These are phyloP conservation scores for Ajuga reptans DNA, from an alignment of 305 asterid species.

Conservation along the genomic window DNA sequence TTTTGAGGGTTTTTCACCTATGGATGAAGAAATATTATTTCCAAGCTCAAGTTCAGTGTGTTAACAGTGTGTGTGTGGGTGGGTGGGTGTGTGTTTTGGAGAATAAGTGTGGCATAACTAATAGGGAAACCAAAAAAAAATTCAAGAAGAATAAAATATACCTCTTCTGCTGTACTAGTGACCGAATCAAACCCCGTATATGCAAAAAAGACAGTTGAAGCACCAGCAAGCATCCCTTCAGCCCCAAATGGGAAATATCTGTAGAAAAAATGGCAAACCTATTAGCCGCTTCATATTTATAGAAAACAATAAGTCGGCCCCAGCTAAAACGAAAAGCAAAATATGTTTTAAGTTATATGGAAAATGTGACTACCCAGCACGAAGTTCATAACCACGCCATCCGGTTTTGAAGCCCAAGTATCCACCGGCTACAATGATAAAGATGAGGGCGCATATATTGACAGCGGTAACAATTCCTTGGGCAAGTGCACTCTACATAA, in stretches of 20 bases:
- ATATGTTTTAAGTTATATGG: background rate
- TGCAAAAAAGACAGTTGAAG: slow-evolving; percentile 81
- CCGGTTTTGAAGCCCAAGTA: slow-evolving; percentile 69
- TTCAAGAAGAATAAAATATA: slow-evolving; percentile 6
- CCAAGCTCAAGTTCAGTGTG: background rate
- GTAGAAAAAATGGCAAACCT: slow-evolving; percentile 1
- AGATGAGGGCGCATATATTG: slow-evolving; percentile 64
- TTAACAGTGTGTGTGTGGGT: background rate
- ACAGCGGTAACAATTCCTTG: slow-evolving; percentile 69
- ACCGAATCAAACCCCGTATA: slow-evolving; percentile 75
- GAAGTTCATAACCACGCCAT: slow-evolving; percentile 73
- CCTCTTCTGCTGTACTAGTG: slow-evolving; percentile 96
- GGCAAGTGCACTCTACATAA: slow-evolving; percentile 57
- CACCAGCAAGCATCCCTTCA: slow-evolving; percentile 84
- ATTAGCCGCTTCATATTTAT: slow-evolving; percentile 8
- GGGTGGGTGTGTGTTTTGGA: no score
- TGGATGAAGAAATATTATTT: background rate
- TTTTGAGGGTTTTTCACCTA: slow-evolving; percentile 94
- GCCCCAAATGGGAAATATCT: slow-evolving; percentile 79
- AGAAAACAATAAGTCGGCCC: background rate
- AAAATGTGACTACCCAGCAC: slow-evolving; percentile 48
- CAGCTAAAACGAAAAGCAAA: background rate
- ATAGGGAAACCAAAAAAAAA: background rate
- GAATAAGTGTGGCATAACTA: background rate
- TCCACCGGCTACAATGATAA: slow-evolving; percentile 68